Conservation (phyloP, 2,329 filamentous ascomycete species). For the Cordyceps fumosorosea region DNA sequence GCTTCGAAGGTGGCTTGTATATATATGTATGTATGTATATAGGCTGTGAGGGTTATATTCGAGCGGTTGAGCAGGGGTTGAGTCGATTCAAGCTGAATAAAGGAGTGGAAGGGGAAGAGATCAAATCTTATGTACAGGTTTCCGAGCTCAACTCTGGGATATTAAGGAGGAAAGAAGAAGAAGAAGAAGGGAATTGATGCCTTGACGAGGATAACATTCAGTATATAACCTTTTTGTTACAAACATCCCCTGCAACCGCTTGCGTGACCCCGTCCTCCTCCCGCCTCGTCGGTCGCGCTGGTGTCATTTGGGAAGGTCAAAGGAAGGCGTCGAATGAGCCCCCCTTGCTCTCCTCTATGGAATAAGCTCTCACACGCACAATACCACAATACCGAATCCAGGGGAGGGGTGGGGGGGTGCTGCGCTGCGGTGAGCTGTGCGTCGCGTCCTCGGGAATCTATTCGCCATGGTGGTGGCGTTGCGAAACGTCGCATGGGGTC, state of each 20-base stretch:
- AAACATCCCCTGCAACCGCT: not conserved
- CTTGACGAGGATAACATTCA: not conserved
- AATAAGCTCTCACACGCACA: constrained; percentile 7
- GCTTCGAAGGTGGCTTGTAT: not conserved
- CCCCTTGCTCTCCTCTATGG: not conserved
- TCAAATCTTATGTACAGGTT: constrained; percentile 3
- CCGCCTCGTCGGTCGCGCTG: not conserved
- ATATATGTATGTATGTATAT: no score
- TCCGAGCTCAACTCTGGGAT: not conserved
- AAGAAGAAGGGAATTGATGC: no score
- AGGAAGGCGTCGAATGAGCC: not conserved
- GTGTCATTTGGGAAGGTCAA: constrained; percentile 14
- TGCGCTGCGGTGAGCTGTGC: not conserved
- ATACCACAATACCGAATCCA: not conserved
- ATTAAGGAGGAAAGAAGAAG: not conserved
- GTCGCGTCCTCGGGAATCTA: not conserved
- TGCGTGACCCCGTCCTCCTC: constrained; percentile 6
- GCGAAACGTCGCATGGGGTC: constrained; percentile 12
- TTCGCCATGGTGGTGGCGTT: not conserved
- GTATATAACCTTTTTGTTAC: constrained; percentile 3
- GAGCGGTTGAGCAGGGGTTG: not conserved
- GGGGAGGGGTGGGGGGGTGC: not conserved
- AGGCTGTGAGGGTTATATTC: not conserved
- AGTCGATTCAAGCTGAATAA: not conserved
- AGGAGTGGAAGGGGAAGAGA: not conserved